Base-by-base conservation (phyloP, 1,139 yeast species). In the Pichia sp. region DNA sequence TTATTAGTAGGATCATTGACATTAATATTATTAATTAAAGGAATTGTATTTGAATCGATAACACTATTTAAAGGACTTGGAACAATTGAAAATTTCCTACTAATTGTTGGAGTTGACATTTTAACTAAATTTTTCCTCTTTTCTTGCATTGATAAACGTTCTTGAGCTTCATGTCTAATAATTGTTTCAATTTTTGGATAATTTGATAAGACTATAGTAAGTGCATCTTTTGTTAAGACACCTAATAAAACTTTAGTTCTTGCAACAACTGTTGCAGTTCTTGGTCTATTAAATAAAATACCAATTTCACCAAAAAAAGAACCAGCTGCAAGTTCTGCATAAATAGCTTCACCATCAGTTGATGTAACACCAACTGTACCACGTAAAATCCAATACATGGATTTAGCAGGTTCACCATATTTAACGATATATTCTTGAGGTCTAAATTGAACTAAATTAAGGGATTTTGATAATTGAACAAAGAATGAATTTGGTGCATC, bases 181-280 rank as follows among this genome's bases (percentile, higher is more conserved):
- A 79, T 67, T 47, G 83, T 64, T 56, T 82, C 91, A 36, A 82
- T 75, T 6, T 63, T 57, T 0, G 89, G 89, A 55, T 75, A 81
- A 45, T 70, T 72, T 3, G 76, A 75, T 21, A 82, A 62, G 2
- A 81, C 83, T 19, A 66, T 63, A 49, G 75, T 73, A 39, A 83
- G 68, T 13, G 79, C 73, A 43, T 78, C 84, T 9, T 78, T 73
- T 1, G 86, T 80, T 33, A 83, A 65, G 1, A 80, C 82, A 2
- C 86, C 88, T 6, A 80, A 64, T 40, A 82, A 62, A 1, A 83
- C 85, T 49, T 70, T 74, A 0, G 85, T 72, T 46, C 78, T 66
- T 2, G 91, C 83, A n/a, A 81, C 76, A 14, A 82, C 88, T 1
- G 88, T 80, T 0, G 91, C 91, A 0, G 89, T 81, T 50, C 91